These are phyloP conservation scores for Ballota nigra DNA, from an alignment of 257 asterid genomes.

Conservation along the genomic window DNA sequence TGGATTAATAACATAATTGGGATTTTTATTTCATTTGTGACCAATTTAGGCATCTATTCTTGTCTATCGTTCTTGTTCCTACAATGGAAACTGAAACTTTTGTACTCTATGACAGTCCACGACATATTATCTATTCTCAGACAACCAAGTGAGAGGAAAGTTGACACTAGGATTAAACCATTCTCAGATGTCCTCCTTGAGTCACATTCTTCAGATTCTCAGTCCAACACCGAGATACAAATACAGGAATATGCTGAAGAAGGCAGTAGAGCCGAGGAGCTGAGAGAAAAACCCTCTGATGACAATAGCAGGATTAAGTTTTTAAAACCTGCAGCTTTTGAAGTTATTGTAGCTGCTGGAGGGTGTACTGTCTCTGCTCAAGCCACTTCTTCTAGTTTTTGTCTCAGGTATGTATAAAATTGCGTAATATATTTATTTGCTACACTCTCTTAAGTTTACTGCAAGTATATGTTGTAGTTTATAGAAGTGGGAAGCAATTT, in stretches of 20 bases:
- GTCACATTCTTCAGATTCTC: slow-evolving; percentile 39
- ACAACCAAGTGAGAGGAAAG: slow-evolving; percentile 46
- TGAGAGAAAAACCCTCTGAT: slow-evolving; percentile 30
- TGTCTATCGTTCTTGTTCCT: slow-evolving; percentile 11
- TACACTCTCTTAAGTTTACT: background rate
- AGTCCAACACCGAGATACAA: slow-evolving; percentile 31
- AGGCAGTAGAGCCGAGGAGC: slow-evolving; percentile 29
- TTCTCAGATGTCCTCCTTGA: slow-evolving; percentile 26
- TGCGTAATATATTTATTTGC: background rate
- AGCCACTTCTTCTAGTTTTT: slow-evolving; percentile 27
- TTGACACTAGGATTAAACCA: slow-evolving; percentile 29
- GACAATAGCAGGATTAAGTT: slow-evolving; percentile 17
- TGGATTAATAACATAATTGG: background rate
- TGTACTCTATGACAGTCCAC: slow-evolving; percentile 47
- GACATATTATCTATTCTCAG: slow-evolving; percentile 74
- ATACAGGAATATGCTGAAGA: slow-evolving; percentile 30
- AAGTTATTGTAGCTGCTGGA: slow-evolving; percentile 24
- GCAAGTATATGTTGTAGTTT: background rate
- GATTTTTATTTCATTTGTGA: background rate
- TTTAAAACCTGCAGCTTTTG: slow-evolving; percentile 37
- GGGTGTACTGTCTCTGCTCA: slow-evolving; percentile 27
- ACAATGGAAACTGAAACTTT: slow-evolving; percentile 14
- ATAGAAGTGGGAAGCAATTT: background rate
- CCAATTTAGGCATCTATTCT: slow-evolving; percentile 15
- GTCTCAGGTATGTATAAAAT: slow-evolving; percentile 31